Base-by-base conservation (phyloP, 352 stramenopile species). In the Globisporangium sylvaticum region DNA sequence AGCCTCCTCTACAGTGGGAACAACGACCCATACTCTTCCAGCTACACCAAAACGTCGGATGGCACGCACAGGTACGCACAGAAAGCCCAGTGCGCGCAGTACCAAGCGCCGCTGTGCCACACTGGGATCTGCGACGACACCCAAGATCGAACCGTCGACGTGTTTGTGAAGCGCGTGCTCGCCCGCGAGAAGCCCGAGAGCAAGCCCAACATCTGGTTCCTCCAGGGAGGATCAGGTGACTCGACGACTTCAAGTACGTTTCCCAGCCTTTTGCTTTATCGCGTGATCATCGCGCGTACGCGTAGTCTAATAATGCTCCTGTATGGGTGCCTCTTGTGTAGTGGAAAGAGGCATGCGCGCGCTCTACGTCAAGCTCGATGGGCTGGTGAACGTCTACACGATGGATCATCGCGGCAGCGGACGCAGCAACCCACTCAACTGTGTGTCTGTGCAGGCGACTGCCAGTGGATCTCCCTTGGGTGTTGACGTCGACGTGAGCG, bases 401-500 rank as follows among this genome's bases (percentile, higher is more conserved):
- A 83, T 87, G 68, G 77, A 87, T 42, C 75, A 85, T 25, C 79
- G 79, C 12, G 80, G 78, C 44, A 84, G 73, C 5, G 78, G 80
- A 20, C 76, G 78, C 3, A 85, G 72, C 60, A 81, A 66, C 5
- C 22, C 68, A 15, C 39, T 87, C 6, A 64, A 81, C 48, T 89
- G 80, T 31, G 73, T 77, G 1, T 73, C 80, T 18, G 61, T 75
- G 2, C 80, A 85, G 29, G 66, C 62, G 7, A 73, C 65, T 5
- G 82, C 64, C 14, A 72, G 60, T 6, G 80, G 76, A 0, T 84
- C 75, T n/a, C 70, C 77, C 0, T 62, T 25, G 8, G 69, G 74
- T 5, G 64, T 24, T 20, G 27, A 34, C 22, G 68, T 88, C 46
- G 53, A 66, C 1, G n/a, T 60, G 4, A 39, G 57, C 0, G 75